phyloP scores from a whole-genome alignment of 257 asterid genomes.

The Echites panduratus region DNA sequence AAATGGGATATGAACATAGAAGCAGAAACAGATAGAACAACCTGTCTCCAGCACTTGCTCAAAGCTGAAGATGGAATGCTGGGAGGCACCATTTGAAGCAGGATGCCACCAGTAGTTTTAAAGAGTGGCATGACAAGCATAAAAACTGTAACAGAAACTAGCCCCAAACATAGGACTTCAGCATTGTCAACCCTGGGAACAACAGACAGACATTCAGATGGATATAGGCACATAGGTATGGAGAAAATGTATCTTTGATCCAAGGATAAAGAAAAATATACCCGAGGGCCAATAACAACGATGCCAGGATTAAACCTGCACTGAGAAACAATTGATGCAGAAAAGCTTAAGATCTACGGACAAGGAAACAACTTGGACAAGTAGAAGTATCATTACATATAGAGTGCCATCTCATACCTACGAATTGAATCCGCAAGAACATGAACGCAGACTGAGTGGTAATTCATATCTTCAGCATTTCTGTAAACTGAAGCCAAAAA shows the following conservation, averaged over 20 bases:
- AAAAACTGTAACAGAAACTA: constrained; percentile 79
- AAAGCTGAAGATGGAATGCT: constrained; percentile 75
- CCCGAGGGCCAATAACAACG: constrained; percentile 97
- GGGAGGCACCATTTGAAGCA: constrained; percentile 85
- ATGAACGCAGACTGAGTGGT: constrained; percentile 90
- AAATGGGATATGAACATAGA: neutral
- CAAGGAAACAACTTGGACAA: constrained; percentile 2
- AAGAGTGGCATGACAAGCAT: constrained; percentile 93
- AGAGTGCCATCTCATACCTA: constrained; percentile 44
- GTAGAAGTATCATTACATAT: neutral
- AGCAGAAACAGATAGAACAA: constrained; percentile 12
- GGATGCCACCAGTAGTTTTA: constrained; percentile 70
- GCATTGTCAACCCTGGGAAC: constrained; percentile 77
- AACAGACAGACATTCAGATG: constrained; percentile 1
- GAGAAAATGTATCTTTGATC: neutral
- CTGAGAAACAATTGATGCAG: constrained; percentile 45
- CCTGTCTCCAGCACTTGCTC: constrained; percentile 94
- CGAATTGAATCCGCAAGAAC: constrained; percentile 96
- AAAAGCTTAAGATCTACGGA: constrained; percentile 28
- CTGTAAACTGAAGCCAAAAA: constrained; percentile 57
- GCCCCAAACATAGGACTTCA: constrained; percentile 89
- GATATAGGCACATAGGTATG: neutral
- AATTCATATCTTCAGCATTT: constrained; percentile 93
- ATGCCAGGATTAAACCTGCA: constrained; percentile 92
- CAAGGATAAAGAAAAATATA: constrained; percentile 25